Conservation (phyloP, 176 grass and related monocot species). For the Eleusine indica region DNA sequence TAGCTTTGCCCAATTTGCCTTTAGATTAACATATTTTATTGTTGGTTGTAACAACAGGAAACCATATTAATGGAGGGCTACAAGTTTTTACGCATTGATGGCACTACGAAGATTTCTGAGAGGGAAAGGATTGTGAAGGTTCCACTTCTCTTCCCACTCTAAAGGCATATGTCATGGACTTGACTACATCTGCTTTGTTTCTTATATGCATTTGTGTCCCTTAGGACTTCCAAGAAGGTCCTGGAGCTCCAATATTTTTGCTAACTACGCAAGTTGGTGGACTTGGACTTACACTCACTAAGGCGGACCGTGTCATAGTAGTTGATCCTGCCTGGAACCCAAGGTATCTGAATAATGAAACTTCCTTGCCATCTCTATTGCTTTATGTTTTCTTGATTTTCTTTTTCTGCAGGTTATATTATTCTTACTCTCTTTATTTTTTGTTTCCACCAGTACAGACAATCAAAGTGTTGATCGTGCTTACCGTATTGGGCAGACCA, state of each 20-base stretch:
- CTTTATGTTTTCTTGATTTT: slow-evolving; percentile 7
- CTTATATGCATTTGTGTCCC: slow-evolving; percentile 33
- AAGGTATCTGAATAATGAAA: slow-evolving; percentile 52
- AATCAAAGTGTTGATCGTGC: slow-evolving; percentile 91
- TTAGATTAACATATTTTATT: slow-evolving; percentile 17
- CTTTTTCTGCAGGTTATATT: background rate
- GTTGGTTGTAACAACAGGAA: slow-evolving; percentile 57
- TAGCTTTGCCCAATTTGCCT: background rate
- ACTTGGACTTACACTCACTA: slow-evolving; percentile 96
- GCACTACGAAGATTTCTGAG: slow-evolving; percentile 68
- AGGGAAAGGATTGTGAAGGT: slow-evolving; percentile 92
- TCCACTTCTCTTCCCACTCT: slow-evolving; percentile 7
- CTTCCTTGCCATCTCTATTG: background rate
- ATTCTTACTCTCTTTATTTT: slow-evolving; percentile 34
- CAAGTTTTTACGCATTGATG: slow-evolving; percentile 86
- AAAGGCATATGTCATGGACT: slow-evolving; percentile 37
- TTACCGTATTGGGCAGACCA: slow-evolving; percentile 88
- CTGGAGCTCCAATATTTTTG: slow-evolving; percentile 83
- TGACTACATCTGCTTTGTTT: slow-evolving; percentile 27
- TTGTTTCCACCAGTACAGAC: slow-evolving; percentile 63
- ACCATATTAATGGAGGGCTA: slow-evolving; percentile 75
- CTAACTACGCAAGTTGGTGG: slow-evolving; percentile 96
- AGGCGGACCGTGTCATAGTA: slow-evolving; percentile 91
- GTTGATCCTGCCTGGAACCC: slow-evolving; percentile 98
- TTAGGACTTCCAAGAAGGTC: slow-evolving; percentile 90